Percentiles rank a stretch among this genome's conserved stretches.
Conservation (phyloP, 2,329 filamentous ascomycete genomes). For the Colletotrichum tanaceti region DNA sequence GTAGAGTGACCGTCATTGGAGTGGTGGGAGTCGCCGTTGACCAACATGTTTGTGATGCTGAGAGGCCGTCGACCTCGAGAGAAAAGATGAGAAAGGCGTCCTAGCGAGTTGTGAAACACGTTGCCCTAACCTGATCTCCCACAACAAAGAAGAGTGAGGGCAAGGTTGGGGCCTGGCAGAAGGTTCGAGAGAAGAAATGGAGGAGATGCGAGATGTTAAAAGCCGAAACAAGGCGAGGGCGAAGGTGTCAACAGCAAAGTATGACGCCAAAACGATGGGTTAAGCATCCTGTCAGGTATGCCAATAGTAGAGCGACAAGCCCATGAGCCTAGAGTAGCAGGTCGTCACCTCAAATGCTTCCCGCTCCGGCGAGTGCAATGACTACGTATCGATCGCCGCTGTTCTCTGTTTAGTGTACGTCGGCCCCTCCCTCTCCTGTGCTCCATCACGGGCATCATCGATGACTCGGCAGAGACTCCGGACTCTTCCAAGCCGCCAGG, state of each 20-base stretch:
- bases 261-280: neutral
- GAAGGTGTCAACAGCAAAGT: neutral
- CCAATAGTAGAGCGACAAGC: neutral
- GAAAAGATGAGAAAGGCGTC: neutral
- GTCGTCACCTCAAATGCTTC: constrained; percentile 31
- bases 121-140: neutral
- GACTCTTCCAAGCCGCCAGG: neutral
- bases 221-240: neutral
- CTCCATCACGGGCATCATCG: neutral
- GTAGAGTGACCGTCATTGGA: constrained; percentile 16
- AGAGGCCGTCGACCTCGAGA: neutral
- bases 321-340: neutral
- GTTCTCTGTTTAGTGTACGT: neutral
- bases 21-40: constrained; percentile 22
- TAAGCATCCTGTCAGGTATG: neutral
- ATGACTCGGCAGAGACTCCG: neutral
- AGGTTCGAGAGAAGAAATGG: neutral
- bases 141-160: no score
- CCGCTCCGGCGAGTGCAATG: constrained; percentile 17
- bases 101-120: constrained; percentile 11
- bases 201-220: neutral
- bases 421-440: constrained; percentile 33
- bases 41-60: constrained; percentile 17
- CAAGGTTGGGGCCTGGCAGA: neutral
- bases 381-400: constrained; percentile 16